phyloP scores from a whole-genome alignment of 2,329 filamentous ascomycete genomes.

The Aaosphaeria arxii region DNA sequence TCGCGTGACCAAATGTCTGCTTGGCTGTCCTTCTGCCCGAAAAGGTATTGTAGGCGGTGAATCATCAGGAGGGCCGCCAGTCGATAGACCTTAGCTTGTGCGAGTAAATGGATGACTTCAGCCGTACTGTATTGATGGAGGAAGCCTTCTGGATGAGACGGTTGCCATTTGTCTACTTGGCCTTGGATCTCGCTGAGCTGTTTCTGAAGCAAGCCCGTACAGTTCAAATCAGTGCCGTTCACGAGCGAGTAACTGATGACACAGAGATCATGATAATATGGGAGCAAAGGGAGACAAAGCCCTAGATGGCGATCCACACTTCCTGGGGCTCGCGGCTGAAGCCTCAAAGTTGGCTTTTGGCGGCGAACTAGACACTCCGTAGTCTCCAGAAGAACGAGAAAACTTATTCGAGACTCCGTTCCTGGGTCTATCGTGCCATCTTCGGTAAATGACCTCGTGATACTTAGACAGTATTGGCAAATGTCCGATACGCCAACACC shows the following conservation, averaged over 20 bases:
- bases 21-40: conserved; percentile 3
- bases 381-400: conserved; percentile 6
- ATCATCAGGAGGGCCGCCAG: conserved; percentile 4
- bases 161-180: conserved; percentile 3
- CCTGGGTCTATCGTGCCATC: not conserved
- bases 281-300: conserved; percentile 3
- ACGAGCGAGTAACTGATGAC: conserved; percentile 4
- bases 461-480: conserved; percentile 7
- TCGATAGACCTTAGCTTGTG: conserved; percentile 6
- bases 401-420: conserved; percentile 1
- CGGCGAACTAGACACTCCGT: conserved; percentile 8
- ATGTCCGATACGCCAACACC: conserved; percentile 5
- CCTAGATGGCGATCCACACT: conserved; percentile 6
- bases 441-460: conserved; percentile 3
- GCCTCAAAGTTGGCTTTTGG: conserved; percentile 4
- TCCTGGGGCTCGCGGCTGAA: not conserved
- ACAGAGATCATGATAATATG: conserved; percentile 6
- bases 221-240: not conserved
- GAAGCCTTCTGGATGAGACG: conserved; percentile 1
- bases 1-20: conserved; percentile 5
- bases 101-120: conserved; percentile 5
- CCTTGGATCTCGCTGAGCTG: not conserved
- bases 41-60: conserved; percentile 4
- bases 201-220: not conserved
- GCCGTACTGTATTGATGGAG: not conserved